Percentiles rank a stretch among this genome's conserved stretches.
Conservation (phyloP, 2,329 filamentous ascomycete genomes). For the Tothia fuscella region DNA sequence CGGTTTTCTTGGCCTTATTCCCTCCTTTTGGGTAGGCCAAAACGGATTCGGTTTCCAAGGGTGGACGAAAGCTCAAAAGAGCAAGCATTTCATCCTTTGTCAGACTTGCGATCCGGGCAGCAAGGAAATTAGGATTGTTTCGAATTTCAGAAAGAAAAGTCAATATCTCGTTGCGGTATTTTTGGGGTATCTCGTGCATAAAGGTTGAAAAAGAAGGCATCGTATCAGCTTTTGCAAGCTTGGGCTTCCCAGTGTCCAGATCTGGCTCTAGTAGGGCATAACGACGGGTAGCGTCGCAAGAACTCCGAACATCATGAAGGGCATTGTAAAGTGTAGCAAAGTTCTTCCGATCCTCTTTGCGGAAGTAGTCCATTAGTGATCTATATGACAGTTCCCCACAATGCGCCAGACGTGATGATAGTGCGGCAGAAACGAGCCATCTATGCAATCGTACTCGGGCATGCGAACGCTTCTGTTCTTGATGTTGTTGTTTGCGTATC, state of each 20-base stretch:
- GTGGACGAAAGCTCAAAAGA: slow-evolving; percentile 66
- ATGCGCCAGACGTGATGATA: slow-evolving; percentile 61
- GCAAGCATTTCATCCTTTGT: slow-evolving; percentile 64
- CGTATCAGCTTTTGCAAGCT: slow-evolving; percentile 29
- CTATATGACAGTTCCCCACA: slow-evolving; percentile 64
- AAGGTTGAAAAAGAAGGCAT: slow-evolving; percentile 28
- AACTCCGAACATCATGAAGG: slow-evolving; percentile 66
- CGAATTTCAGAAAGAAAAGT: slow-evolving; percentile 71
- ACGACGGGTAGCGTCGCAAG: slow-evolving; percentile 59
- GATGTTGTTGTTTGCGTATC: slow-evolving; percentile 66
- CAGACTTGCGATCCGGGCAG: slow-evolving; percentile 66
- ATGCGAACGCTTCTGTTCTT: slow-evolving; percentile 66
- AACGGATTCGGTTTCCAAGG: slow-evolving; percentile 69
- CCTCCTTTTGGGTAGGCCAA: slow-evolving; percentile 47
- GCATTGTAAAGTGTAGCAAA: slow-evolving; percentile 67
- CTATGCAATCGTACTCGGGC: slow-evolving; percentile 62
- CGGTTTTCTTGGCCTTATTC: slow-evolving; percentile 35
- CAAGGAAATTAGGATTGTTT: slow-evolving; percentile 78
- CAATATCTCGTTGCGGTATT: slow-evolving; percentile 63
- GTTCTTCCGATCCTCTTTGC: slow-evolving; percentile 63
- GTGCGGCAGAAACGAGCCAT: slow-evolving; percentile 60
- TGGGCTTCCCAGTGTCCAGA: slow-evolving; percentile 42
- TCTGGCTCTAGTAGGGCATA: slow-evolving; percentile 63
- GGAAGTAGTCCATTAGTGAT: slow-evolving; percentile 66
- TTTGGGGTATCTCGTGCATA: slow-evolving; percentile 59